Conservation (phyloP, 2,329 filamentous ascomycete species). For the Fusarium continuum region DNA sequence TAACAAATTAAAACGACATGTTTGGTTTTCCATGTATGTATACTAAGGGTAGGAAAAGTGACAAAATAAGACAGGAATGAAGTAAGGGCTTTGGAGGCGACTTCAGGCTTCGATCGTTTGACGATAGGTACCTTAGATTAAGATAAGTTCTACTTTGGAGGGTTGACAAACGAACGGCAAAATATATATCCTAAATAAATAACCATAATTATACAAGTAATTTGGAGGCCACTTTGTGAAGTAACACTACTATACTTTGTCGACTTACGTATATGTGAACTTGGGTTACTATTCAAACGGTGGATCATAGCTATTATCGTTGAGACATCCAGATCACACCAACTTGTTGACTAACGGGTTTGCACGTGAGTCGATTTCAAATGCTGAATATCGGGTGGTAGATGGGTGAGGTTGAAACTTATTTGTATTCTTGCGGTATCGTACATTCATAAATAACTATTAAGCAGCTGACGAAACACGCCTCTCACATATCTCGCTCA, state of each 20-base stretch:
- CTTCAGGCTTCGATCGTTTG: conserved; percentile 19
- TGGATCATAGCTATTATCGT: no score
- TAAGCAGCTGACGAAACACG: conserved; percentile 5
- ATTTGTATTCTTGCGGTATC: conserved; percentile 12
- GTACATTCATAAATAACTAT: conserved; percentile 32
- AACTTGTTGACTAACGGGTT: no score
- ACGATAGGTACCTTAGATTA: neutral
- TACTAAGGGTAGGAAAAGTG: conserved; percentile 23
- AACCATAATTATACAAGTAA: neutral
- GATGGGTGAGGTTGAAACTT: neutral
- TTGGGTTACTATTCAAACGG: no score
- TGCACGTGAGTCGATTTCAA: no score
- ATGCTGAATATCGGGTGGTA: no score
- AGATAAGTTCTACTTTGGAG: neutral
- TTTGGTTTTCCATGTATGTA: conserved; percentile 25
- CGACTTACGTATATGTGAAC: no score
- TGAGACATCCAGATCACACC: no score
- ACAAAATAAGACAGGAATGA: conserved; percentile 11
- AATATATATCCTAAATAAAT: conserved; percentile 2
- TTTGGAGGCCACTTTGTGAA: neutral
- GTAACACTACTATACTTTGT: no score
- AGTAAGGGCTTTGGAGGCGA: conserved; percentile 28
- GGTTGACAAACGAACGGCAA: neutral
- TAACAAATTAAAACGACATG: neutral
- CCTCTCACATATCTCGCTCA: neutral